Percentiles rank a stretch among this genome's conserved stretches.
phyloP scores from a whole-genome alignment of 1,139 yeast species.

The Geotrichum histeridarum region DNA sequence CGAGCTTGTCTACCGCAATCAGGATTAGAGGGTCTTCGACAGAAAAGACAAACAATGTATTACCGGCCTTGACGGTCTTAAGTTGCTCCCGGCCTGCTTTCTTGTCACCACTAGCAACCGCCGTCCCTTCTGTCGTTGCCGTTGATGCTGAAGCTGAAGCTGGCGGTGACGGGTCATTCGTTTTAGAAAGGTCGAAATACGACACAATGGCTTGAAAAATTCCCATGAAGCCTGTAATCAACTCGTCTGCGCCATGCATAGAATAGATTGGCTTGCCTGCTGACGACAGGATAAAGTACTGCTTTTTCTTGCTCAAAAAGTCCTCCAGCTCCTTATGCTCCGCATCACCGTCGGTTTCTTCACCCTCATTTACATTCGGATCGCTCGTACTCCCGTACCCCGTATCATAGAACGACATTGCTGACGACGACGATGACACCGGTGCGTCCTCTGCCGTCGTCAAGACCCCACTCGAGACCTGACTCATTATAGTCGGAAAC shows the following conservation, averaged over 20 bases:
- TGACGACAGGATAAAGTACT: constrained; percentile 74
- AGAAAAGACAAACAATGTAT: constrained; percentile 55
- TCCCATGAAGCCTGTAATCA: constrained; percentile 63
- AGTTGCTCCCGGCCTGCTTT: constrained; percentile 23
- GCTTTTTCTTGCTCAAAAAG: constrained; percentile 52
- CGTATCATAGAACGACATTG: constrained; percentile 7
- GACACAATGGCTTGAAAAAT: constrained; percentile 63
- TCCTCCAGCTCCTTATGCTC: constrained; percentile 27
- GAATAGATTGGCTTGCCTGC: constrained; percentile 95
- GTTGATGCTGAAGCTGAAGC: constrained; percentile 8
- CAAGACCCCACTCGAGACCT: not conserved
- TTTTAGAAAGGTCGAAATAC: constrained; percentile 47
- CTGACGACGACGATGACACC: constrained; percentile 8
- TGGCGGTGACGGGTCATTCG: not conserved
- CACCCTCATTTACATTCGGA: not conserved
- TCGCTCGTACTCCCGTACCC: not conserved
- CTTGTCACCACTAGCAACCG: not conserved
- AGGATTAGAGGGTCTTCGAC: constrained; percentile 66
- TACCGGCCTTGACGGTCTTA: constrained; percentile 31
- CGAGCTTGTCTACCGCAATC: constrained; percentile 61
- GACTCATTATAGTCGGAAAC: not conserved
- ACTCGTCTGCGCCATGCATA: constrained; percentile 67
- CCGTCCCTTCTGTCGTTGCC: not conserved
- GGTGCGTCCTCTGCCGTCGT: constrained; percentile 2
- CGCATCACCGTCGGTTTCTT: constrained; percentile 19